Percentiles rank a stretch among this genome's conserved stretches.
These are phyloP conservation scores for Arabidopsis hybrid DNA, from an alignment of 441 rosid species.

Conservation along the genomic window DNA sequence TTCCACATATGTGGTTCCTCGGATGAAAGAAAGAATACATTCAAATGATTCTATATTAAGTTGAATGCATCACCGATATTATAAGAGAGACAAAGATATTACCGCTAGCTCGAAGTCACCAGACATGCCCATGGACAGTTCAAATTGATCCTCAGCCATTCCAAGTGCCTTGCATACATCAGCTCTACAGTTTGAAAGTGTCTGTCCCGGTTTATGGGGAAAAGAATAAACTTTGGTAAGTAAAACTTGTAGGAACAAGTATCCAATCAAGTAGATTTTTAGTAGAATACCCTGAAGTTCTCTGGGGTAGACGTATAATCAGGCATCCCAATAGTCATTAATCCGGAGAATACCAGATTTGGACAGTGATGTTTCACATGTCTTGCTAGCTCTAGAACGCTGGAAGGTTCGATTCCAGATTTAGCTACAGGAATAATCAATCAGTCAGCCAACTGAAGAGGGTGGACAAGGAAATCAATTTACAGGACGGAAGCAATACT, in stretches of 20 bases:
- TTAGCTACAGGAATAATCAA: slow-evolving; percentile 61
- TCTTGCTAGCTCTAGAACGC: slow-evolving; percentile 70
- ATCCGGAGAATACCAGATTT: slow-evolving; percentile 74
- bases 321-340: slow-evolving; percentile 95
- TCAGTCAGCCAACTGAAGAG: background rate
- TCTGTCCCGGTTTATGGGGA: slow-evolving; percentile 43
- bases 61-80: slow-evolving; percentile 17
- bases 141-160: slow-evolving; percentile 69
- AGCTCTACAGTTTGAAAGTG: slow-evolving; percentile 67
- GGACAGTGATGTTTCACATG: slow-evolving; percentile 72
- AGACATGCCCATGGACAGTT: slow-evolving; percentile 96
- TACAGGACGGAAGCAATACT: slow-evolving; percentile 39
- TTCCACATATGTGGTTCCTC: background rate
- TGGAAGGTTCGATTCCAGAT: slow-evolving; percentile 79
- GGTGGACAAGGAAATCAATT: background rate
- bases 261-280: background rate
- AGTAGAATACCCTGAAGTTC: slow-evolving; percentile 74
- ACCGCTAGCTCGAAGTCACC: slow-evolving; percentile 92
- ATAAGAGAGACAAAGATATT: slow-evolving; percentile 33
- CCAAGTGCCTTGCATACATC: slow-evolving; percentile 85
- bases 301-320: slow-evolving; percentile 88
- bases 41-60: background rate
- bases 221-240: slow-evolving; percentile 16
- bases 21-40: slow-evolving; percentile 13
- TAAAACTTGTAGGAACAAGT: background rate